Evolutionary conservation across 2,329 filamentous ascomycete genomes (phyloP).

Genomic region (Aspergillus fischeri): DNA sequence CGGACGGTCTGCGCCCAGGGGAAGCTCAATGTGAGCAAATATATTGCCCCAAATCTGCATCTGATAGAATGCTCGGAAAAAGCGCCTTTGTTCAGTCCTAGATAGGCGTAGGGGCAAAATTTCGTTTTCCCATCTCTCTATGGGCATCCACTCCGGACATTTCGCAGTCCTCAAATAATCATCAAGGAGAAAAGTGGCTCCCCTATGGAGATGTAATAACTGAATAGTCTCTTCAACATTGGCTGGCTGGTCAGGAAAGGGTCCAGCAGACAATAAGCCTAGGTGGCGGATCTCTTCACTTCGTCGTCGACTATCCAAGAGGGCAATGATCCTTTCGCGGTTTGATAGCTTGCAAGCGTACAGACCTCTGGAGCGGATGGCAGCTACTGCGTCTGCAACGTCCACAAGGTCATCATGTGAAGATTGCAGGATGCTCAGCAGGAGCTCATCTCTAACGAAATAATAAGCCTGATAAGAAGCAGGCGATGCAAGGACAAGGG

Average conservation of each 20-base stretch:
- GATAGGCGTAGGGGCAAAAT: conserved; percentile 9
- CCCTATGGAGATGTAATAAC: conserved; percentile 6
- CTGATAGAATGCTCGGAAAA: conserved; percentile 16
- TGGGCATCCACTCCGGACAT: conserved; percentile 1
- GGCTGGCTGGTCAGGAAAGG: background rate
- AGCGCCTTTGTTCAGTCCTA: conserved; percentile 7
- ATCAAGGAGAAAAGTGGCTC: conserved; percentile 5
- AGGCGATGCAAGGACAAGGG: conserved; percentile 12
- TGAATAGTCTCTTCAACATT: conserved; percentile 6
- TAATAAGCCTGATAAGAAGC: conserved; percentile 12
- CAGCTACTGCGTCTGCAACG: conserved; percentile 14
- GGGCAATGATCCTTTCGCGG: conserved; percentile 9
- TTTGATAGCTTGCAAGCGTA: background rate
- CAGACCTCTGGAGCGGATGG: conserved; percentile 15
- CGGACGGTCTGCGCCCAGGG: background rate
- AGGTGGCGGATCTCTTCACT: conserved; percentile 10
- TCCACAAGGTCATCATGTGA: conserved; percentile 9
- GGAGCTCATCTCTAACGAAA: conserved; percentile 3
- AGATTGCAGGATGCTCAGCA: background rate
- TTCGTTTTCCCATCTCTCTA: background rate
- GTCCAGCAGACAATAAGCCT: background rate
- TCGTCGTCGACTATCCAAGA: conserved; percentile 16
- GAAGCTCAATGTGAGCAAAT: conserved; percentile 7
- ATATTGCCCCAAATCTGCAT: conserved; percentile 14
- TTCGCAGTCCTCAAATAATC: conserved; percentile 2